These are phyloP conservation scores for Chlorokybus atmophyticus DNA, from an alignment of 139 green algal species.

Conservation along the genomic window DNA sequence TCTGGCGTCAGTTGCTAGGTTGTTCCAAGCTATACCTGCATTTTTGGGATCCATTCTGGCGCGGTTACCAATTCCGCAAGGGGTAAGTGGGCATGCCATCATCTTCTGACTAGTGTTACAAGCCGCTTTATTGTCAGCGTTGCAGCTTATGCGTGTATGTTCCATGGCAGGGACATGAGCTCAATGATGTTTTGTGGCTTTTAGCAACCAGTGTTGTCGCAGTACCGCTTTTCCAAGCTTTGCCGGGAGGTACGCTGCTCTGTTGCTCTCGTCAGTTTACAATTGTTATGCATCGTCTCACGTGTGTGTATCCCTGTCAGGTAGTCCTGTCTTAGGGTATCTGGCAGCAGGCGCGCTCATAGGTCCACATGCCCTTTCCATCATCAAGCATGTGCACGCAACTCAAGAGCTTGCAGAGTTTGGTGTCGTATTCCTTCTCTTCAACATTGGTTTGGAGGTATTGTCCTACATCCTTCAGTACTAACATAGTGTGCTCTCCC, in stretches of 20 bases:
- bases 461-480: no score
- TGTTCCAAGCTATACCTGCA: no score
- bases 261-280: neutral
- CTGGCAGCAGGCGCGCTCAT: constrained; percentile 82
- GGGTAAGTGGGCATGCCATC: no score
- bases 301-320: constrained; percentile 3
- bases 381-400: constrained; percentile 73
- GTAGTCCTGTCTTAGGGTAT: constrained; percentile 81
- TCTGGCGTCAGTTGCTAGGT: no score
- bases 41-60: no score
- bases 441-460: constrained; percentile 42
- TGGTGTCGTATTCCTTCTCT: constrained; percentile 47
- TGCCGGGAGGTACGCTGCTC: constrained; percentile 61
- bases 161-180: no score
- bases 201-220: constrained; percentile 68
- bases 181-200: constrained; percentile 73
- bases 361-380: constrained; percentile 77
- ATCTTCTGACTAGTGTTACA: no score
- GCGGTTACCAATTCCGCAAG: no score
- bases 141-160: no score
- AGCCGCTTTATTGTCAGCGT: no score
- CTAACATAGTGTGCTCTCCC: no score
- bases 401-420: constrained; percentile 82
- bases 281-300: neutral
- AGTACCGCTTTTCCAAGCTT: constrained; percentile 61